Percentiles rank a stretch among this genome's conserved stretches.
Conservation (phyloP, 2,329 filamentous ascomycete genomes). For the Myriosclerotinia duriaeana region DNA sequence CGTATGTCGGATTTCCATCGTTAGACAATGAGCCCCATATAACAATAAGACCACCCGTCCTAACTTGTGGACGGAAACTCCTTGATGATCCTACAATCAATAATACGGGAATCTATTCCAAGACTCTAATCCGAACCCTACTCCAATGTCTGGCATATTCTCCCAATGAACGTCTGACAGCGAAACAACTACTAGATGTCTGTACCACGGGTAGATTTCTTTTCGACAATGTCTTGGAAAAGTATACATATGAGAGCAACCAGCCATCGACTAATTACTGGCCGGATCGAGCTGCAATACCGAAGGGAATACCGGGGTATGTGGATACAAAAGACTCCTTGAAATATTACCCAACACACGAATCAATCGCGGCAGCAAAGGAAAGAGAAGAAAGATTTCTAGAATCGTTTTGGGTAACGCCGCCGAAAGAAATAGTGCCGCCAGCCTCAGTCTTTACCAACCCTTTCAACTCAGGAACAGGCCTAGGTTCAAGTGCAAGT, state of each 20-base stretch:
- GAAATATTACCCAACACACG: not conserved
- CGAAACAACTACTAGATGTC: not conserved
- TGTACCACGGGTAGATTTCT: constrained; percentile 1
- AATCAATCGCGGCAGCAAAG: not conserved
- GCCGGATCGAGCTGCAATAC: not conserved
- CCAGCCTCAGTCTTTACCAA: not conserved
- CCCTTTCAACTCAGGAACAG: not conserved
- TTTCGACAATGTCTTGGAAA: not conserved
- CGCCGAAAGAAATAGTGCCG: not conserved
- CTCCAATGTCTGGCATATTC: constrained; percentile 8
- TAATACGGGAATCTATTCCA: not conserved
- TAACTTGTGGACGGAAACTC: not conserved
- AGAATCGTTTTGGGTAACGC: not conserved
- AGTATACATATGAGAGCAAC: not conserved
- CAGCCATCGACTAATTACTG: constrained; percentile 3
- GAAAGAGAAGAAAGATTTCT: constrained; percentile 4
- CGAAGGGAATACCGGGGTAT: not conserved
- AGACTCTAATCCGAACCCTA: not conserved
- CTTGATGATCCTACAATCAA: not conserved
- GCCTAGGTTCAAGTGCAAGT: not conserved
- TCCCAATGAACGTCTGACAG: not conserved
- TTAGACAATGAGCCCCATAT: not conserved
- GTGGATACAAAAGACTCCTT: not conserved
- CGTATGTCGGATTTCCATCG: constrained; percentile 5
- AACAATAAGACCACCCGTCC: not conserved